Evolutionary conservation across 495 filamentous ascomycete species (phyloP), one percentile per base, ranked within the genome.

Genomic region (Hamigera avellanea): DNA sequence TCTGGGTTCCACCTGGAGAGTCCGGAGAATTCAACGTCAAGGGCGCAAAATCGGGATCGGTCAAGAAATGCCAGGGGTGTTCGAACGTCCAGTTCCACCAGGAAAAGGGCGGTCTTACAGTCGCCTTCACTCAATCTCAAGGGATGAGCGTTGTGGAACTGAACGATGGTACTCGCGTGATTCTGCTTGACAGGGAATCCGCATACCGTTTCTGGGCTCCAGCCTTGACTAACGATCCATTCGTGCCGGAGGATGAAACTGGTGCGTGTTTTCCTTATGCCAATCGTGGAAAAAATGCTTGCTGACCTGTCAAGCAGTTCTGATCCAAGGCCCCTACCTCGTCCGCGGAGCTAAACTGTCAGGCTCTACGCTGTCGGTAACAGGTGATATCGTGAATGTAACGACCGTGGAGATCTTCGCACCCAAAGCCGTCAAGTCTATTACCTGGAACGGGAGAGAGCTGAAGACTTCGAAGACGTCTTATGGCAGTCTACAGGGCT

Each of bases 261-360:
- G 54, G 65, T 69, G 50, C 32, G 61, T 44, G 27, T n/a, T 8
- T 13, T 13, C 33, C 21, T 6, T 3, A 13, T 8, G 13, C 3
- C 26, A 4, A 30, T 30, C 21, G 4, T 23, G 21, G 4, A 9
- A n/a, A 4, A 23, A 23, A 9, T 23, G 21, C 5, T 30, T 15
- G 25, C 28, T 23, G 2, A 43, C 21, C 19, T 41, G 35, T 19
- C 35, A 46, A 6, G 36, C 61, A 33, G 64, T 80, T 37, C 75
- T 85, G 64, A 70, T 69, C 58, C 33, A 64, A 64, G 39, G 67
- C 61, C 49, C 58, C 55, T 83, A 86, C 41, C 72, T 87, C n/a
- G 62, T 85, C 33, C 75, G 82, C 8, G 67, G 66, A 2, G 76
- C 72, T 10, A 56, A 50, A 6, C 42, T 81, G 3, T 34, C 56